A percentile compares a stretch with the other conserved stretches of the same genome.
Evolutionary conservation across 2,329 filamentous ascomycete genomes (phyloP).

Genomic region (Diplodia mutila): DNA sequence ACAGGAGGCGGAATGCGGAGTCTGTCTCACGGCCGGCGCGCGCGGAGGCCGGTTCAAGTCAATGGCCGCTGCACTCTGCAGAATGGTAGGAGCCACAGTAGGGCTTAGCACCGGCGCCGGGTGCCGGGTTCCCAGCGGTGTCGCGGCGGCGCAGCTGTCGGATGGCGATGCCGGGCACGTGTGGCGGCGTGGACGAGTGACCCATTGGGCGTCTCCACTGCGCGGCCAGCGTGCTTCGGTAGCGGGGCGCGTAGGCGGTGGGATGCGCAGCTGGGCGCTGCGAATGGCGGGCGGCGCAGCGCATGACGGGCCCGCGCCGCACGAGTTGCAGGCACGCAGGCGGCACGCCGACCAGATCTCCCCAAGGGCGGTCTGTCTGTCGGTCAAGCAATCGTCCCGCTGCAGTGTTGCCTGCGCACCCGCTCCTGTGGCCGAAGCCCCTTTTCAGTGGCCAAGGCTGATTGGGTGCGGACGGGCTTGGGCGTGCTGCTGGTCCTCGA

Average conservation of each 20-base stretch:
- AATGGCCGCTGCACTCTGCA: not conserved
- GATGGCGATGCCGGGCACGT: slow-evolving; percentile 12
- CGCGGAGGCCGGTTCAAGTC: no score
- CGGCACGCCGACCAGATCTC: slow-evolving; percentile 13
- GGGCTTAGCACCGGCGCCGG: not conserved
- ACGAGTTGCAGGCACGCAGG: not conserved
- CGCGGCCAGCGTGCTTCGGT: not conserved
- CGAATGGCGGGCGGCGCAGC: slow-evolving; percentile 3
- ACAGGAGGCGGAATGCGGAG: slow-evolving; percentile 14
- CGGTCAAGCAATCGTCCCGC: not conserved
- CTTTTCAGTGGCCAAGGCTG: slow-evolving; percentile 21
- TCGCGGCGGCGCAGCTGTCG: not conserved
- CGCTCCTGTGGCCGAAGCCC: slow-evolving; percentile 14
- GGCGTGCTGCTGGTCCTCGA: slow-evolving; percentile 20
- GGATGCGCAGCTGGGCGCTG: slow-evolving; percentile 4
- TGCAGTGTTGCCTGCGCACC: slow-evolving; percentile 1
- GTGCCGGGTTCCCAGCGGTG: not conserved
- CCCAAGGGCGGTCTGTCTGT: slow-evolving; percentile 13
- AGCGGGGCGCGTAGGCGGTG: slow-evolving; percentile 10
- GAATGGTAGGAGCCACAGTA: not conserved
- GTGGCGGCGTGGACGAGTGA: not conserved
- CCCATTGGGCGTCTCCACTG: slow-evolving; percentile 1
- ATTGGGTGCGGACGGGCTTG: slow-evolving; percentile 19
- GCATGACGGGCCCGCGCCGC: slow-evolving; percentile 12
- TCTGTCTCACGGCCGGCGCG: slow-evolving; percentile 4